phyloP scores from a whole-genome alignment of 805 yeast species.

The Nakazawaea molendinolei region DNA sequence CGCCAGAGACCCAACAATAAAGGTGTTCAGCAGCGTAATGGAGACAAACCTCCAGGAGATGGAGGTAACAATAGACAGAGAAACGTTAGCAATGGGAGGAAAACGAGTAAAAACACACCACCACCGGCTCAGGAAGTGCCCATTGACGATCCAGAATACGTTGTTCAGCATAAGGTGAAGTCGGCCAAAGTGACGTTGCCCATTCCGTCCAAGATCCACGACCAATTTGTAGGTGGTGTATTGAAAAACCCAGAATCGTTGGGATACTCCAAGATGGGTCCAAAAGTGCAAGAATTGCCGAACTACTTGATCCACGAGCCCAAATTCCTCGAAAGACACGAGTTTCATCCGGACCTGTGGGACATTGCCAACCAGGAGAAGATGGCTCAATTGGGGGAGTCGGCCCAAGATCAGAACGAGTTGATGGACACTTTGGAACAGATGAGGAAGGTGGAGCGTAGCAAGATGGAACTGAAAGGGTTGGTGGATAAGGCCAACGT shows the following conservation, averaged over 20 bases:
- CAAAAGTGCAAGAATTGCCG: slow-evolving; percentile 19
- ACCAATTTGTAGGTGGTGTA: slow-evolving; percentile 25
- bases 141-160: slow-evolving; percentile 8
- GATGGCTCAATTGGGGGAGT: slow-evolving; percentile 46
- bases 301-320: slow-evolving; percentile 26
- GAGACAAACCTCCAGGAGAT: slow-evolving; percentile 4
- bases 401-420: slow-evolving; percentile 51
- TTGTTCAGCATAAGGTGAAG: slow-evolving; percentile 18
- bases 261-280: slow-evolving; percentile 22
- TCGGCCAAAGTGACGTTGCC: slow-evolving; percentile 3
- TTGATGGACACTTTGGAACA: slow-evolving; percentile 69
- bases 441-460: slow-evolving; percentile 70
- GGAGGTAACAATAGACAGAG: slow-evolving; percentile 4
- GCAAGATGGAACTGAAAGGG: slow-evolving; percentile 71
- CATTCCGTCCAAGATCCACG: slow-evolving; percentile 8
- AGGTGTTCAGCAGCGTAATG: too few species aligned
- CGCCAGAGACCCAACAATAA: too few species aligned
- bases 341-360: slow-evolving; percentile 46
- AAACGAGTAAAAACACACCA: too few species aligned
- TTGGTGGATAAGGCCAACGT: slow-evolving; percentile 83
- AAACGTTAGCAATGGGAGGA: slow-evolving; percentile 24
- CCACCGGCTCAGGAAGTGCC: background rate
- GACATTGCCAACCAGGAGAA: slow-evolving; percentile 65
- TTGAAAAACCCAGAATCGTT: slow-evolving; percentile 19
- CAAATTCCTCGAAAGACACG: slow-evolving; percentile 27